Percentiles rank a stretch among this genome's conserved stretches.
phyloP scores from a whole-genome alignment of 2,329 filamentous ascomycete genomes.

The Pseudogymnoascus sp. region DNA sequence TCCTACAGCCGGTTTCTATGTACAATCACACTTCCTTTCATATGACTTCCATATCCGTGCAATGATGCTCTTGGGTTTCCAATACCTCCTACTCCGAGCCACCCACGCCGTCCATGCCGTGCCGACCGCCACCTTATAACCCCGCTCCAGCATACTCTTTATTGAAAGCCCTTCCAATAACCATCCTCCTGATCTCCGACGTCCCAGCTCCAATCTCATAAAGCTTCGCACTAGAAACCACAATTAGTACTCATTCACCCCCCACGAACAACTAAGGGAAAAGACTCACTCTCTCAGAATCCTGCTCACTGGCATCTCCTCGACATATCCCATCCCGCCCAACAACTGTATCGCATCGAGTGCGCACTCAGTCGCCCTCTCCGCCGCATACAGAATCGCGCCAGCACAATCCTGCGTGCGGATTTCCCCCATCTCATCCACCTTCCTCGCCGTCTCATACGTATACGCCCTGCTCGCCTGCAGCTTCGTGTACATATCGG shows the following conservation, averaged over 20 bases:
- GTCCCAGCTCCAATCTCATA: constrained; percentile 98
- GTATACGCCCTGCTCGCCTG: constrained; percentile 81
- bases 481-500: constrained; percentile 96
- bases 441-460: constrained; percentile 68
- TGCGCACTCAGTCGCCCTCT: constrained; percentile 78
- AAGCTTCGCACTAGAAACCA: constrained; percentile 52
- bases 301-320: constrained; percentile 86
- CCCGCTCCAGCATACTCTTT: constrained; percentile 58
- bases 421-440: constrained; percentile 69
- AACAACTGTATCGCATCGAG: constrained; percentile 87
- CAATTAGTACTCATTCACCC: constrained; percentile 25
- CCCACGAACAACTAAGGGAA: not conserved
- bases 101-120: not conserved
- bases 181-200: constrained; percentile 87
- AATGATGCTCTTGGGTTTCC: not conserved
- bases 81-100: not conserved
- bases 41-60: not conserved
- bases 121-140: not conserved
- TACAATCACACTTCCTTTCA: not conserved
- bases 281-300: constrained; percentile 56
- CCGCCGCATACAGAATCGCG: constrained; percentile 86
- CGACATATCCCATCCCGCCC: constrained; percentile 92
- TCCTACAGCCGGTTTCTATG: not conserved
- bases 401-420: constrained; percentile 90
- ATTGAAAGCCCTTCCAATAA: constrained; percentile 88